A percentile compares a stretch with the other conserved stretches of the same genome.
phyloP scores from a whole-genome alignment of 164 flowering plant genomes.

The Berberis vulgaris region DNA sequence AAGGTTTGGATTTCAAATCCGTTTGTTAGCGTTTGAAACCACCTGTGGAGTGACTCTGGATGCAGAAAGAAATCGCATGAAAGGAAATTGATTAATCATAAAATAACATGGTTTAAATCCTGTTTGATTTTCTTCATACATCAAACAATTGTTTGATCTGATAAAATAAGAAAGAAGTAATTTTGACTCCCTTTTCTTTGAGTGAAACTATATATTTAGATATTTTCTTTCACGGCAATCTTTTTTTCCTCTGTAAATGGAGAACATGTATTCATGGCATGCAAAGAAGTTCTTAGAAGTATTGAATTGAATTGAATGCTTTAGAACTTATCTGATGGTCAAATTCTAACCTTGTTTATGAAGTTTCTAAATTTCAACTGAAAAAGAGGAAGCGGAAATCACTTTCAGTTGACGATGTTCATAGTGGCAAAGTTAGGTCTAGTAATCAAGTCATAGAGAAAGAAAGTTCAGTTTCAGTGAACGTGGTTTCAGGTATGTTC shows the following conservation, averaged over 20 bases:
- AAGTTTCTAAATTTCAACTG: slow-evolving; percentile 19
- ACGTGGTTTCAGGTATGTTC: slow-evolving; percentile 22
- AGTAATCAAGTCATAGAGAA: slow-evolving; percentile 4
- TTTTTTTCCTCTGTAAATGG: neutral
- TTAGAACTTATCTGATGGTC: slow-evolving; percentile 12
- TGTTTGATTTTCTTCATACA: no score
- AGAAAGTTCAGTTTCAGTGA: slow-evolving; percentile 22
- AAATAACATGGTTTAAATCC: no score
- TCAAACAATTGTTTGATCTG: no score
- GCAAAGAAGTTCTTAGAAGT: no score
- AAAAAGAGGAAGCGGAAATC: slow-evolving; percentile 27
- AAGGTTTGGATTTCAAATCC: no score
- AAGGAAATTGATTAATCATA: no score
- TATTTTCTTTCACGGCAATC: neutral
- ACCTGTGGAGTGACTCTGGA: no score
- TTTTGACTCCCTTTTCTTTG: neutral
- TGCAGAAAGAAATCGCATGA: no score
- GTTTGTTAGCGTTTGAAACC: no score
- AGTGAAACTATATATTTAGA: neutral
- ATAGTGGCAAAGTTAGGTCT: neutral
- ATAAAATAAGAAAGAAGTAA: neutral
- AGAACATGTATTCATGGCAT: neutral
- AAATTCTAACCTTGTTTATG: slow-evolving; percentile 12
- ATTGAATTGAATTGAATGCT: neutral
- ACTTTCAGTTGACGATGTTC: slow-evolving; percentile 4